A percentile compares a stretch with the other conserved stretches of the same genome.
Evolutionary conservation across 1,284 basidiomycete species (phyloP).

Genomic region (Pyrrhoderma lamaoense): DNA sequence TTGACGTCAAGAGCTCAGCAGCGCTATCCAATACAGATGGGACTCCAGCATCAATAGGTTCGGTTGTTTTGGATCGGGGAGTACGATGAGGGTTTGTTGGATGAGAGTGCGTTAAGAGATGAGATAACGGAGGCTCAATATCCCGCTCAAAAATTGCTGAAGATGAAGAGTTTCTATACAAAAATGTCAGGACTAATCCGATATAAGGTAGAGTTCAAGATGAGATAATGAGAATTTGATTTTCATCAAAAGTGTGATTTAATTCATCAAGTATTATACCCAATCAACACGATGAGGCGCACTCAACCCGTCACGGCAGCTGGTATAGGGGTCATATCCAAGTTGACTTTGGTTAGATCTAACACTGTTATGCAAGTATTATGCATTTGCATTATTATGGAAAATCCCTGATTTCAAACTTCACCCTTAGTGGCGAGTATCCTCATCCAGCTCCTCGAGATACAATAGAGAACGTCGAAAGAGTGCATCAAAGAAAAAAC

Average conservation of each 20-base stretch:
- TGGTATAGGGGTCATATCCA: too few species aligned
- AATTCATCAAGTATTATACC: too few species aligned
- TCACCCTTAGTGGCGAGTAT: too few species aligned
- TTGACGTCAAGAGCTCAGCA: constrained; percentile 51
- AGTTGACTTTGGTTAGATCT: too few species aligned
- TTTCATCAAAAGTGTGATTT: too few species aligned
- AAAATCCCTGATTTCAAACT: too few species aligned
- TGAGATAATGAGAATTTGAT: background rate
- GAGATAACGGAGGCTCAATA: constrained; percentile 56
- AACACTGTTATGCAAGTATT: too few species aligned
- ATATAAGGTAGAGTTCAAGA: background rate
- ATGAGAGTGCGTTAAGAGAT: constrained; percentile 27
- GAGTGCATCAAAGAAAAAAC: constrained; percentile 23
- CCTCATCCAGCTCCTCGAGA: too few species aligned
- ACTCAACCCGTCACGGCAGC: too few species aligned
- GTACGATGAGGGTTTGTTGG: constrained; percentile 59
- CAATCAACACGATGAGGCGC: too few species aligned
- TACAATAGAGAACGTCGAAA: background rate
- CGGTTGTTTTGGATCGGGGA: constrained; percentile 59
- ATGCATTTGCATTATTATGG: too few species aligned
- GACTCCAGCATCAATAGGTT: constrained; percentile 63
- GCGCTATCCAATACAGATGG: constrained; percentile 72
- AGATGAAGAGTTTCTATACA: constrained; percentile 59
- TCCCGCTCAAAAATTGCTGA: constrained; percentile 80
- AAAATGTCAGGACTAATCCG: constrained; percentile 1